A percentile compares a stretch with the other conserved stretches of the same genome.
phyloP scores from a whole-genome alignment of 1,284 basidiomycete species.

The Schizopora paradoxa region DNA sequence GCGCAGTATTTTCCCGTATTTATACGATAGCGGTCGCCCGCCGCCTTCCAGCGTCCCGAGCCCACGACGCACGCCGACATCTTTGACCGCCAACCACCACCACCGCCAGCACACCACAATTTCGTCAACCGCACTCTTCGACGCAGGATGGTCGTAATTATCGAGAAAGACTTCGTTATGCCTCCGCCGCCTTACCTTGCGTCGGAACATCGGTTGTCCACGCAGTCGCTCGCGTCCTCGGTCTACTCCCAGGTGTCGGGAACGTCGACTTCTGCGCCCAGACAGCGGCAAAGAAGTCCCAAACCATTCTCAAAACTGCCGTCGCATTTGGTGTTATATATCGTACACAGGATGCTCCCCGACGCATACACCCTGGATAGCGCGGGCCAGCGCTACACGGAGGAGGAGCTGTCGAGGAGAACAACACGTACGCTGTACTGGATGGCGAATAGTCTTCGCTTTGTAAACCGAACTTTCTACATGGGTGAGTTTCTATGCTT shows the following conservation, averaged over 20 bases:
- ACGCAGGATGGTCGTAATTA: conserved; percentile 8
- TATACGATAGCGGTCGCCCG: too few species aligned
- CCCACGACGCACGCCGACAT: too few species aligned
- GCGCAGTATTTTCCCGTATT: too few species aligned
- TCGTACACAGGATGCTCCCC: conserved; percentile 25
- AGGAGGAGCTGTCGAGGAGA: conserved; percentile 4
- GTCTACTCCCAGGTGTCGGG: neutral
- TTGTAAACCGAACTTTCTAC: conserved; percentile 24
- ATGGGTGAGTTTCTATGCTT: conserved; percentile 20
- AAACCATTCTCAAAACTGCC: conserved; percentile 20
- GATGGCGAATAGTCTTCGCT: conserved; percentile 25
- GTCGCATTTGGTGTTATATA: conserved; percentile 24
- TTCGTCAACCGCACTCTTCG: too few species aligned
- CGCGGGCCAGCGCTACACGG: conserved; percentile 8
- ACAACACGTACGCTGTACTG: conserved; percentile 23
- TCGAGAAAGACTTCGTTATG: conserved; percentile 9
- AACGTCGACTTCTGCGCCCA: neutral
- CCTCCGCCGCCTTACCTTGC: conserved; percentile 12
- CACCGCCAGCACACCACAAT: too few species aligned
- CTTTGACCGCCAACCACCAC: too few species aligned
- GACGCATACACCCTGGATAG: conserved; percentile 15
- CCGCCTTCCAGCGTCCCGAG: too few species aligned
- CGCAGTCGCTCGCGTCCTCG: neutral
- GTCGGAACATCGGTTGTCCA: neutral
- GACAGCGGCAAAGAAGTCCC: neutral